Base-by-base conservation (phyloP, 805 yeast species). In the Metschnikowia colocasiae region DNA sequence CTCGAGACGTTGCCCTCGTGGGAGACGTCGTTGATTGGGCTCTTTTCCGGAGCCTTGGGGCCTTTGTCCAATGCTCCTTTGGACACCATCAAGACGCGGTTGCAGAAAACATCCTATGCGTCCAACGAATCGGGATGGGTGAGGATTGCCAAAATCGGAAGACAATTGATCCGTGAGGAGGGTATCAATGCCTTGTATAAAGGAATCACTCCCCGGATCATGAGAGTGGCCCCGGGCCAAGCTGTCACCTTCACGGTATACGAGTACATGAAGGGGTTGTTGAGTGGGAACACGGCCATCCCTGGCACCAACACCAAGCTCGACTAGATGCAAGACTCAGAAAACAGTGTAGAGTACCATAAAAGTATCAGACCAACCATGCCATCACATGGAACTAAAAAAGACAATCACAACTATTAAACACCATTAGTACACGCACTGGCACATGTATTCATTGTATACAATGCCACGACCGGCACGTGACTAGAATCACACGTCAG, bases 181-280 rank as follows among this genome's bases (percentile, higher is more conserved):
- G 99, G 99, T 46, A 59, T 63, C 34, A 65, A 65, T 47, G 76
- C 76, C 15, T 79, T 92, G 65, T 92, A 92, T 76, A 88, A 92
- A 65, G 99, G 99, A 73, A 92, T 92, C 64, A 90, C 97, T 20
- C 99, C 99, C 59, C 85, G 99, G 74, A 92, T 92, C 58, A 91
- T 92, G 95, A 85, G 99, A 73, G 99, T 92, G 44, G 99, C 99
- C 10, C 97, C 99, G 20, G 99, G 99, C 52, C 99, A 92, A 73
- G 97, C 98, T 47, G 98, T 92, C 48, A 94, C 97, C 15, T 92
- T 92, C 73, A 94, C 98, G 6, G 96, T 94, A 37, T 92, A 92
- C 69, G 99, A 92, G 73, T 85, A 76, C 63, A 86, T 89, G 64
- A 85, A 90, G 68, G 80, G 76, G 19, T 72, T 75, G 42, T 76